Conservation (phyloP, 2,329 filamentous ascomycete species). For the Talaromyces rugulosus region DNA sequence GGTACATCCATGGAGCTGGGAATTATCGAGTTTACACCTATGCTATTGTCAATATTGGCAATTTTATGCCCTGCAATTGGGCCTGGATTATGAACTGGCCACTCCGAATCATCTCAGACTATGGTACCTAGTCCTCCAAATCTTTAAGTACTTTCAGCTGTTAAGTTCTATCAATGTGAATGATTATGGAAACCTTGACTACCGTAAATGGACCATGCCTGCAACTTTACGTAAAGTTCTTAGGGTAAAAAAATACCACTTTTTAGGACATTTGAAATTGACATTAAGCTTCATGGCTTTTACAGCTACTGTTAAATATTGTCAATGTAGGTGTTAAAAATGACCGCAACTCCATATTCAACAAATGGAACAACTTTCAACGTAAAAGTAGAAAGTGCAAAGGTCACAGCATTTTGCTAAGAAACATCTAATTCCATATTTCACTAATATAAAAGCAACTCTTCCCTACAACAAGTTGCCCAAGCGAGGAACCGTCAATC, state of each 20-base stretch:
- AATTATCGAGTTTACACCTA: neutral
- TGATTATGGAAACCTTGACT: neutral
- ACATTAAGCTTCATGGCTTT: too few relatives aligned
- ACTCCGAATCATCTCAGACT: neutral
- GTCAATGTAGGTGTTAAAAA: too few relatives aligned
- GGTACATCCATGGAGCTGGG: slow-evolving; percentile 10
- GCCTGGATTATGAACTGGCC: slow-evolving; percentile 11
- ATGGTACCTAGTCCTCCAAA: neutral
- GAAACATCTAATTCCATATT: neutral
- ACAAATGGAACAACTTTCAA: neutral
- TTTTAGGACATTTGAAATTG: too few relatives aligned
- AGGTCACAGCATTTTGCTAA: neutral
- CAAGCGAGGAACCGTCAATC: slow-evolving; percentile 6
- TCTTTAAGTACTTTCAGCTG: neutral
- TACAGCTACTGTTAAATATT: too few relatives aligned
- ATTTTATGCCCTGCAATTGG: neutral
- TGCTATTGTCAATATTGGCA: neutral
- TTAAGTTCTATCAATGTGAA: neutral
- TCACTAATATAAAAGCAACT: neutral
- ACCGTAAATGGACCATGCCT: neutral
- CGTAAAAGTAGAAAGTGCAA: too few relatives aligned
- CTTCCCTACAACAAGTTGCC: neutral
- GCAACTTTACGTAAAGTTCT: neutral
- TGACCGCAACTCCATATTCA: too few relatives aligned
- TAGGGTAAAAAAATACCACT: too few relatives aligned